Evolutionary conservation across 1,284 basidiomycete species (phyloP).

Genomic region (Hemileia vastatrix): DNA sequence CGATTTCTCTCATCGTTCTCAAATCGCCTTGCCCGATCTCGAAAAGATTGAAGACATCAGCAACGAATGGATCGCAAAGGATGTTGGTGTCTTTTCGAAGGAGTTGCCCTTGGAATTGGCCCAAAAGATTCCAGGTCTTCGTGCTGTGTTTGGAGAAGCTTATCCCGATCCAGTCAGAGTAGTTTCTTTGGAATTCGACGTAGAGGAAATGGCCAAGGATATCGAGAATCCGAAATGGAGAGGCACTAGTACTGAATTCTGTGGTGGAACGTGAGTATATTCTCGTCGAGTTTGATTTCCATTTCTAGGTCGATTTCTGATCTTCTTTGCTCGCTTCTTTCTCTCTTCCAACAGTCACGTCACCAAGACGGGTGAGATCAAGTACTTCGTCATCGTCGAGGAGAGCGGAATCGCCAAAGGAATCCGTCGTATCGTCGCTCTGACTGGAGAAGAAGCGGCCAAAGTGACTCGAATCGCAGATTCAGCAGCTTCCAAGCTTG

Average conservation of each 20-base stretch:
- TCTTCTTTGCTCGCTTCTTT: slow-evolving; percentile 1
- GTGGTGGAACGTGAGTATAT: slow-evolving; percentile 78
- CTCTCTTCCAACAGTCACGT: slow-evolving; percentile 60
- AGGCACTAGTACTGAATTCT: slow-evolving; percentile 85
- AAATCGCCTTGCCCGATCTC: slow-evolving; percentile 64
- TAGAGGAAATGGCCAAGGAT: slow-evolving; percentile 76
- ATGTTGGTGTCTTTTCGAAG: slow-evolving; percentile 78
- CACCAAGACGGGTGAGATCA: slow-evolving; percentile 86
- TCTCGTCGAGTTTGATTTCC: background rate
- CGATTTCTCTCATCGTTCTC: slow-evolving; percentile 93
- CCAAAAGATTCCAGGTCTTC: slow-evolving; percentile 76
- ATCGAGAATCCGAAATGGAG: slow-evolving; percentile 83
- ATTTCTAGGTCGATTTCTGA: background rate
- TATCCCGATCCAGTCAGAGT: slow-evolving; percentile 97
- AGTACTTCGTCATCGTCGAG: slow-evolving; percentile 84
- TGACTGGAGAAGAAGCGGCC: slow-evolving; percentile 89
- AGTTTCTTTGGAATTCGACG: slow-evolving; percentile 74
- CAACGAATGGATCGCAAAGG: slow-evolving; percentile 77
- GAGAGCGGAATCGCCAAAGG: slow-evolving; percentile 97
- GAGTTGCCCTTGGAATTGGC: slow-evolving; percentile 71
- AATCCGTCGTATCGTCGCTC: slow-evolving; percentile 82
- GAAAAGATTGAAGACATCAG: slow-evolving; percentile 72
- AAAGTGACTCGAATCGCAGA: slow-evolving; percentile 64
- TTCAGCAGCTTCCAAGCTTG: slow-evolving; percentile 57
- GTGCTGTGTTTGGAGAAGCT: slow-evolving; percentile 93